Evolutionary conservation across 805 yeast genomes (phyloP).

Genomic region (Hanseniaspora occidentalis): DNA sequence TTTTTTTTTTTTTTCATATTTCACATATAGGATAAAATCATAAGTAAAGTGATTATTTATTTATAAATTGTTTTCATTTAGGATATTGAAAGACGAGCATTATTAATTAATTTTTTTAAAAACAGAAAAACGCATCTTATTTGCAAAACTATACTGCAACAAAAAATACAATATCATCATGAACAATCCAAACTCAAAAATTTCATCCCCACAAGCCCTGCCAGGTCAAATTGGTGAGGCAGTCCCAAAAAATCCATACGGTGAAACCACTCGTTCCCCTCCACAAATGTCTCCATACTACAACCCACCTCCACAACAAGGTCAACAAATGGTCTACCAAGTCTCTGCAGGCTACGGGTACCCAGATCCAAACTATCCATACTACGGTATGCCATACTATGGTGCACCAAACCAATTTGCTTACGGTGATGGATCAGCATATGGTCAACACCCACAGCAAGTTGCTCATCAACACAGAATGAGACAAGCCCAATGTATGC

Average conservation of each 20-base stretch:
- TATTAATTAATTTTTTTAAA: too few relatives aligned
- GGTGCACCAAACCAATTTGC: background rate
- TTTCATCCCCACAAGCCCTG: background rate
- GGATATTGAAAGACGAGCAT: too few relatives aligned
- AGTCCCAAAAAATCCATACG: conserved; percentile 1
- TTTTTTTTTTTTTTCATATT: background rate
- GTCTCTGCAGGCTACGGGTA: background rate
- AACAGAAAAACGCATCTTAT: background rate
- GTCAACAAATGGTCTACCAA: background rate
- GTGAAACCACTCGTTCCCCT: background rate
- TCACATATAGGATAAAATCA: background rate
- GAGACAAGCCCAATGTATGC: background rate
- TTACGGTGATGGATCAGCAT: background rate
- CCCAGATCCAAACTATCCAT: background rate
- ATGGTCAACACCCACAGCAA: background rate
- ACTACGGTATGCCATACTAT: background rate
- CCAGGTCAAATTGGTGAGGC: conserved; percentile 1
- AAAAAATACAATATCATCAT: background rate
- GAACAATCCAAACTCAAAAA: background rate
- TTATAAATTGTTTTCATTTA: too few relatives aligned
- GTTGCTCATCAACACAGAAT: background rate
- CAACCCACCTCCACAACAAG: background rate
- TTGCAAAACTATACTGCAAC: background rate
- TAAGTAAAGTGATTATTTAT: background rate
- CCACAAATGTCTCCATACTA: background rate